Percentiles rank a stretch among this genome's conserved stretches.
Evolutionary conservation across 2,329 filamentous ascomycete species (phyloP).

Genomic region (Neoascochyta sp.): DNA sequence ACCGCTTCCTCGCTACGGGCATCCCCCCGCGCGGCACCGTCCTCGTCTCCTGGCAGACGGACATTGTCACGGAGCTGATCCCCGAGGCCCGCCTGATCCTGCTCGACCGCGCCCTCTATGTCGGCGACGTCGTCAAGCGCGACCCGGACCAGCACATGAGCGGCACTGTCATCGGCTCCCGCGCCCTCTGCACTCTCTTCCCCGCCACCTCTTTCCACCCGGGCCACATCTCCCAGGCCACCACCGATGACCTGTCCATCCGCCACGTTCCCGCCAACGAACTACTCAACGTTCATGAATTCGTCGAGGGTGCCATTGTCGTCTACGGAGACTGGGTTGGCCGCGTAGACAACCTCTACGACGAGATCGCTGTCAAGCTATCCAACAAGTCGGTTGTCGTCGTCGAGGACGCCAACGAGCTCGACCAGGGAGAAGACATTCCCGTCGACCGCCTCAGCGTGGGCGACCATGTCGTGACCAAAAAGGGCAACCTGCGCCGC

Average conservation of each 20-base stretch:
- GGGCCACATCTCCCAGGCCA: constrained; percentile 17
- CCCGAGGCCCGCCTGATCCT: constrained; percentile 46
- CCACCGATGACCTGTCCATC: constrained; percentile 35
- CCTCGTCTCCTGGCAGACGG: constrained; percentile 48
- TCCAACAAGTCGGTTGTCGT: constrained; percentile 54
- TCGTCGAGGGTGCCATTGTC: constrained; percentile 50
- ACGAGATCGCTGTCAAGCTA: constrained; percentile 51
- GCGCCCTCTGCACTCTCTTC: constrained; percentile 46
- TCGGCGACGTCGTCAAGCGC: constrained; percentile 56
- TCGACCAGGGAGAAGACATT: constrained; percentile 35
- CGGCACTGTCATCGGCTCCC: constrained; percentile 52
- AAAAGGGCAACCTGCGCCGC: constrained; percentile 50
- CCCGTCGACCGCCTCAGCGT: constrained; percentile 40
- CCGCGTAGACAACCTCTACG: constrained; percentile 48
- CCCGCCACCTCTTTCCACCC: constrained; percentile 27
- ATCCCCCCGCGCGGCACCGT: constrained; percentile 52
- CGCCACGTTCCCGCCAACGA: constrained; percentile 45
- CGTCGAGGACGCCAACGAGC: constrained; percentile 46
- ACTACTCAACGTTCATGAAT: constrained; percentile 45
- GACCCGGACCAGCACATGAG: constrained; percentile 48
- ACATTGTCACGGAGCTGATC: constrained; percentile 42
- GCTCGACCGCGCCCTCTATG: constrained; percentile 52
- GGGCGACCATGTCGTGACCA: constrained; percentile 51
- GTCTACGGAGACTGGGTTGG: constrained; percentile 57
- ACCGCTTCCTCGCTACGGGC: constrained; percentile 42